phyloP scores from a whole-genome alignment of 1,284 basidiomycete genomes.

The Ustilago nuda region DNA sequence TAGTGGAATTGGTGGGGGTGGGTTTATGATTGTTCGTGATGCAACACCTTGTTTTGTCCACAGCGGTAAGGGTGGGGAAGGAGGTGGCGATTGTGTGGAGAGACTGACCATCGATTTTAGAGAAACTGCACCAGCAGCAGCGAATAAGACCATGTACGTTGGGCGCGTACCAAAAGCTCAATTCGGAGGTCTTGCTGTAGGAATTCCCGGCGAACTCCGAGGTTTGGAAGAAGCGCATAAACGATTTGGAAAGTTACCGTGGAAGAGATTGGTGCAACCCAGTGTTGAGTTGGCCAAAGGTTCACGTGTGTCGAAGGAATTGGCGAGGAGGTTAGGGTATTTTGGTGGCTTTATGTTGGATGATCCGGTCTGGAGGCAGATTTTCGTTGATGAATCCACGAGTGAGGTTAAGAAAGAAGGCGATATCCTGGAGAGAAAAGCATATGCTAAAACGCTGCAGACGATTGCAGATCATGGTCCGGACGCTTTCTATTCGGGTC shows the following conservation, averaged over 20 bases:
- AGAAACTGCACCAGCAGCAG: conserved; percentile 70
- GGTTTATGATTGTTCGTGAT: conserved; percentile 59
- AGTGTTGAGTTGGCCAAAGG: conserved; percentile 61
- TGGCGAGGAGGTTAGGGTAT: conserved; percentile 45
- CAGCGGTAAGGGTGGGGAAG: neutral
- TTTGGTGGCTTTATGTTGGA: conserved; percentile 70
- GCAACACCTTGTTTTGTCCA: conserved; percentile 73
- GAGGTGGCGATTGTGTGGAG: conserved; percentile 32
- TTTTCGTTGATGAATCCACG: conserved; percentile 70
- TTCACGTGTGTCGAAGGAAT: conserved; percentile 57
- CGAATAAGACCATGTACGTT: conserved; percentile 70
- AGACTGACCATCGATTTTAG: conserved; percentile 71
- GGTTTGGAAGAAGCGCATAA: conserved; percentile 65
- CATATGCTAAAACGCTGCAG: conserved; percentile 58
- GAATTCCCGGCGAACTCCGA: conserved; percentile 69
- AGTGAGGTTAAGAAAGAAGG: conserved; percentile 71
- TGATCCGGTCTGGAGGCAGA: conserved; percentile 60
- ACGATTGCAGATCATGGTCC: conserved; percentile 56
- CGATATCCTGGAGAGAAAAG: conserved; percentile 51
- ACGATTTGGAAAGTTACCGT: conserved; percentile 62
- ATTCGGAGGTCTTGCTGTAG: conserved; percentile 65
- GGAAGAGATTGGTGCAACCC: conserved; percentile 65
- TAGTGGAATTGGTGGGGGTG: conserved; percentile 70
- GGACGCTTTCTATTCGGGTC: conserved; percentile 73
- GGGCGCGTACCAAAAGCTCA: conserved; percentile 44